Conservation (phyloP, 2,329 filamentous ascomycete species). For the Thelonectria rubi region DNA sequence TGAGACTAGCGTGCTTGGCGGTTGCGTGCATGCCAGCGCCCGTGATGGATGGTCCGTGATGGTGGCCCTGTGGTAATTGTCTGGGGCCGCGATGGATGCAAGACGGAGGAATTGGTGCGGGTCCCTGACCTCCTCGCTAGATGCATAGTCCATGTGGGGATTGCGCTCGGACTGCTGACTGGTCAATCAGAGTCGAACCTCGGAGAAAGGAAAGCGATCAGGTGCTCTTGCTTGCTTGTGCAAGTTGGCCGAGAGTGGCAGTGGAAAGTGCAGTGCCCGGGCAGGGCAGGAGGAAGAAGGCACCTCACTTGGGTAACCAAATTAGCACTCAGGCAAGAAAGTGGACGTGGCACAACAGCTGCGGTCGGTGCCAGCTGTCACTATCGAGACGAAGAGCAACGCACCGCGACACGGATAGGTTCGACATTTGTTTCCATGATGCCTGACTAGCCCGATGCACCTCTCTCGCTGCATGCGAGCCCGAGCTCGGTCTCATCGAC, state of each 20-base stretch:
- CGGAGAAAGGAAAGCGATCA: constrained; percentile 28
- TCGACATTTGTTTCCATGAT: neutral
- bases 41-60: constrained; percentile 25
- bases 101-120: constrained; percentile 15
- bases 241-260: constrained; percentile 12
- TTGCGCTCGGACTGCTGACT: constrained; percentile 31
- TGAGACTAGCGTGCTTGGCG: constrained; percentile 23
- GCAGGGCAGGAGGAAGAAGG: too few species aligned
- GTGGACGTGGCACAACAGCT: neutral
- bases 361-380: neutral
- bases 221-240: constrained; percentile 18
- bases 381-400: neutral
- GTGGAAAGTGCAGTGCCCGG: neutral
- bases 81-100: constrained; percentile 15
- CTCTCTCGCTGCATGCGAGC: constrained; percentile 12
- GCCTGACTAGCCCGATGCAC: neutral
- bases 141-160: constrained; percentile 32
- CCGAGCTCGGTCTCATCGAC: constrained; percentile 7
- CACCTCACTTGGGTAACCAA: too few species aligned
- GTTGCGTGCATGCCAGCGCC: constrained; percentile 31
- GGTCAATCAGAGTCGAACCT: constrained; percentile 24
- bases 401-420: too few species aligned
- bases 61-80: constrained; percentile 6
- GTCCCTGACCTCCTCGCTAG: constrained; percentile 18
- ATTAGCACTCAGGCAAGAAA: neutral